A percentile compares a stretch with the other conserved stretches of the same genome.
These are phyloP conservation scores for Leishmania arabica DNA, from an alignment of 208 protist genomes.

Conservation along the genomic window DNA sequence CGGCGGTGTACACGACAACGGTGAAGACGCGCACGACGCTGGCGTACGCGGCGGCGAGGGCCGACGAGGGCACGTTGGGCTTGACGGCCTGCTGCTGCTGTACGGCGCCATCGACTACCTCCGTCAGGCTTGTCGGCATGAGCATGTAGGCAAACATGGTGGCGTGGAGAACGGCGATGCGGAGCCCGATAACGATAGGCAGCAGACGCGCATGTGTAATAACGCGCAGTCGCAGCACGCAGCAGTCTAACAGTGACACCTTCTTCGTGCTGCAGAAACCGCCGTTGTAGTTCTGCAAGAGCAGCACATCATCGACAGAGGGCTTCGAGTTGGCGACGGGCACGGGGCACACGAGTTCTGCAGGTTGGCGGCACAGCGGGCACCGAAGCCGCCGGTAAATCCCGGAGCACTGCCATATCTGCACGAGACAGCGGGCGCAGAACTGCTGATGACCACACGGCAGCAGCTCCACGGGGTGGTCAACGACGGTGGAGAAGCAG, in stretches of 20 bases:
- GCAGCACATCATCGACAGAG: slow-evolving; percentile 31
- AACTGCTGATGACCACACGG: slow-evolving; percentile 38
- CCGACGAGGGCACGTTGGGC: background rate
- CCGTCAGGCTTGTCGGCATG: slow-evolving; percentile 13
- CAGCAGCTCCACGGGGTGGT: slow-evolving; percentile 34
- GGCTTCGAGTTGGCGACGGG: slow-evolving; percentile 13
- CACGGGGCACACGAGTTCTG: slow-evolving; percentile 31
- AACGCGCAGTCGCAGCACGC: slow-evolving; percentile 31
- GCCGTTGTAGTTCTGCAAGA: slow-evolving; percentile 36
- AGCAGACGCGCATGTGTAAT: slow-evolving; percentile 34
- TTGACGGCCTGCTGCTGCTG: slow-evolving; percentile 3
- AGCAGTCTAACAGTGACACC: slow-evolving; percentile 28
- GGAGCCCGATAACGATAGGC: slow-evolving; percentile 36
- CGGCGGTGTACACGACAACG: slow-evolving; percentile 19
- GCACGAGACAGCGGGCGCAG: slow-evolving; percentile 40
- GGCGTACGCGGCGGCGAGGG: background rate
- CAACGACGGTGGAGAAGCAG: slow-evolving; percentile 18
- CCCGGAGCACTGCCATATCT: slow-evolving; percentile 31
- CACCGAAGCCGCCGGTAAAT: slow-evolving; percentile 32
- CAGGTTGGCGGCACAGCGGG: slow-evolving; percentile 36
- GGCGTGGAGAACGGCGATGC: slow-evolving; percentile 36
- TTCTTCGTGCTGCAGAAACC: slow-evolving; percentile 20
- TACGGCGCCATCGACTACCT: background rate
- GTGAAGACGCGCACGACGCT: slow-evolving; percentile 7
- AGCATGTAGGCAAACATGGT: slow-evolving; percentile 38